Conservation (phyloP, 1,284 basidiomycete species). For the Chalciporus piperatoides region DNA sequence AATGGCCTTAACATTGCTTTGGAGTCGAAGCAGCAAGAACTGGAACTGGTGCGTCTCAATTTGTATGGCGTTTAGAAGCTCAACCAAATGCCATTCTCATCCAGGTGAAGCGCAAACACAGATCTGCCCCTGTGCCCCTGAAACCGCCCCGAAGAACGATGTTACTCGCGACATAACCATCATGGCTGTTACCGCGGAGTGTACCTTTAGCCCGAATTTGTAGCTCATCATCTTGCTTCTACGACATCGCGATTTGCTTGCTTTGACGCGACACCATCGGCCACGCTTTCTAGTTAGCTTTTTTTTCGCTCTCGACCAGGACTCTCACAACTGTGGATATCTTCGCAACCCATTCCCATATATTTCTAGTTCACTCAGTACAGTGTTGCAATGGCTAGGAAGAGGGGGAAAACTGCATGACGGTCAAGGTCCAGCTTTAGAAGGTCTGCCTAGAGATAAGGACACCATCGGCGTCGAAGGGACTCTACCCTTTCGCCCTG, state of each 20-base stretch:
- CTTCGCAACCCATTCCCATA: background rate
- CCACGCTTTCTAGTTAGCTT: constrained; percentile 8
- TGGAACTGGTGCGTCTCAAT: constrained; percentile 67
- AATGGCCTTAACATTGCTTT: constrained; percentile 80
- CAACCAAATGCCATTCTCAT: background rate
- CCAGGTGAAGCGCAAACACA: constrained; percentile 71
- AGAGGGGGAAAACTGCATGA: background rate
- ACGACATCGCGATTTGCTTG: constrained; percentile 5
- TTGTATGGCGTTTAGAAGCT: background rate
- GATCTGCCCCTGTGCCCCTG: constrained; percentile 20
- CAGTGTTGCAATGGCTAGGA: too few species aligned
- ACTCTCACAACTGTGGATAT: constrained; percentile 7
- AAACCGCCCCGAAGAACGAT: constrained; percentile 22
- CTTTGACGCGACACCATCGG: constrained; percentile 13
- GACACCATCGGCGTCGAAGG: constrained; percentile 20
- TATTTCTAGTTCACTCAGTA: background rate
- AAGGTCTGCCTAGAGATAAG: constrained; percentile 20
- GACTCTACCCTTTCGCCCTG: constrained; percentile 24
- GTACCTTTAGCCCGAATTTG: constrained; percentile 6
- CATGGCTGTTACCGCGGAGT: constrained; percentile 7
- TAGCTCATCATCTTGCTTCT: background rate
- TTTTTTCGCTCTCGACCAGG: constrained; percentile 9
- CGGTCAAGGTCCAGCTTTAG: constrained; percentile 22
- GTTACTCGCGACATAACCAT: constrained; percentile 14
- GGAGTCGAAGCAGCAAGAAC: constrained; percentile 86